Percentiles rank a stretch among this genome's conserved stretches.
Conservation (phyloP, 2,329 filamentous ascomycete genomes). For the Aureobasidium sp. region DNA sequence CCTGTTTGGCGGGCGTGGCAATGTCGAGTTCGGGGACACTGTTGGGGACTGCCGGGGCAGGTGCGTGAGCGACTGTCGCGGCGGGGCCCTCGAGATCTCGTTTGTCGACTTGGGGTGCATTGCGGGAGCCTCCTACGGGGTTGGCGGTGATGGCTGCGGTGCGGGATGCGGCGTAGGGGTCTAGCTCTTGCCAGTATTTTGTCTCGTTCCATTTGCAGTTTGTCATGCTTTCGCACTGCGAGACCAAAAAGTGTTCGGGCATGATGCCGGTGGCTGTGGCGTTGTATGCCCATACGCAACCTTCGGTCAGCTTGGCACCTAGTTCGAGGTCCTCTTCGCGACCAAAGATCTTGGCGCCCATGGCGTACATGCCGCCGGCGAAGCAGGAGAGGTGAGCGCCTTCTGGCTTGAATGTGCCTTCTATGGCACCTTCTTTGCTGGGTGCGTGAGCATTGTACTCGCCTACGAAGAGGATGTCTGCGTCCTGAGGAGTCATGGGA, state of each 20-base stretch:
- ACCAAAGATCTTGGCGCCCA: constrained; percentile 47
- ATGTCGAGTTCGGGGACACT: constrained; percentile 6
- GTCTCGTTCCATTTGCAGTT: constrained; percentile 39
- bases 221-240: constrained; percentile 37
- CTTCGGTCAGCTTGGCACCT: constrained; percentile 46
- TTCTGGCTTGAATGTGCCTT: constrained; percentile 33
- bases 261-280: constrained; percentile 46
- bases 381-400: constrained; percentile 49
- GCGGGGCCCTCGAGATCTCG: constrained; percentile 1
- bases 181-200: constrained; percentile 37
- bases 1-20: background rate
- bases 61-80: background rate
- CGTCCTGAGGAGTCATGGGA: constrained; percentile 62
- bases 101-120: background rate
- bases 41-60: background rate
- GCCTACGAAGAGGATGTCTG: constrained; percentile 68
- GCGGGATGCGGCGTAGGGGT: constrained; percentile 22
- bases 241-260: constrained; percentile 43
- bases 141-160: background rate
- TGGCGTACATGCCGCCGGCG: constrained; percentile 48
- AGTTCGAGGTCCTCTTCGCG: constrained; percentile 43
- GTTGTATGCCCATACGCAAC: constrained; percentile 51
- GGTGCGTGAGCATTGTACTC: constrained; percentile 30
- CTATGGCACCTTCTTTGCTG: background rate
- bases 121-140: background rate